Evolutionary conservation across 257 asterid species (phyloP).

Genomic region (Mitragyna speciosa): DNA sequence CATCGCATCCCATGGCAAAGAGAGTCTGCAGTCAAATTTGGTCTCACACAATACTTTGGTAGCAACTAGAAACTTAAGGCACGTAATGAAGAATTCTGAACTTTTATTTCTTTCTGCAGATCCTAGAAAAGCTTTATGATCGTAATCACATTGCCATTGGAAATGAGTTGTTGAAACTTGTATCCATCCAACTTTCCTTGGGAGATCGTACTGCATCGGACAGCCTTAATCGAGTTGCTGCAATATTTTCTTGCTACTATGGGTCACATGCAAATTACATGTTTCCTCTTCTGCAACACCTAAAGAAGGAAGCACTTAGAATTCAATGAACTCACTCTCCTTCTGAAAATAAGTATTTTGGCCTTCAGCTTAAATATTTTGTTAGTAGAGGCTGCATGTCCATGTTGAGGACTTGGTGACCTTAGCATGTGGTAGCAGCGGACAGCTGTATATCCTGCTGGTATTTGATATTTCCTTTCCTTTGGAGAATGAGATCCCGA

Average conservation of each 20-base stretch:
- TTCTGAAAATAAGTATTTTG: not conserved
- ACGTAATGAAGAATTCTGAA: not conserved
- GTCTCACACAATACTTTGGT: not conserved
- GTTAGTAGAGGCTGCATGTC: not conserved
- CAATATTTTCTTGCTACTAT: slow-evolving; percentile 59
- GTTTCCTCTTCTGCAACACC: slow-evolving; percentile 49
- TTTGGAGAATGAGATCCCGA: not conserved
- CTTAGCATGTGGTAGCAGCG: not conserved
- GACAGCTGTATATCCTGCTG: not conserved
- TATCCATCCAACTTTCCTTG: slow-evolving; percentile 58
- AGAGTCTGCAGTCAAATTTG: not conserved
- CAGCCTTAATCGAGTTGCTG: slow-evolving; percentile 30
- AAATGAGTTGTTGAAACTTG: slow-evolving; percentile 73
- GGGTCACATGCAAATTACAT: slow-evolving; percentile 62
- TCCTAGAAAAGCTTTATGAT: slow-evolving; percentile 69
- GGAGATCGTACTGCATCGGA: slow-evolving; percentile 37
- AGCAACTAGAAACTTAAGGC: not conserved
- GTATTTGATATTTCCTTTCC: not conserved
- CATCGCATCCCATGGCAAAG: not conserved
- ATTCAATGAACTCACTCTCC: not conserved
- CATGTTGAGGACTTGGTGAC: not conserved
- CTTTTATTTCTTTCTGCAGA: slow-evolving; percentile 41
- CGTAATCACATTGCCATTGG: slow-evolving; percentile 75
- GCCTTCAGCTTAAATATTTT: not conserved
- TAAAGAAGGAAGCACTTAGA: slow-evolving; percentile 25